These are phyloP conservation scores for Naganishia vaughanmartiniae DNA, from an alignment of 768 basidiomycete genomes.

Conservation along the genomic window DNA sequence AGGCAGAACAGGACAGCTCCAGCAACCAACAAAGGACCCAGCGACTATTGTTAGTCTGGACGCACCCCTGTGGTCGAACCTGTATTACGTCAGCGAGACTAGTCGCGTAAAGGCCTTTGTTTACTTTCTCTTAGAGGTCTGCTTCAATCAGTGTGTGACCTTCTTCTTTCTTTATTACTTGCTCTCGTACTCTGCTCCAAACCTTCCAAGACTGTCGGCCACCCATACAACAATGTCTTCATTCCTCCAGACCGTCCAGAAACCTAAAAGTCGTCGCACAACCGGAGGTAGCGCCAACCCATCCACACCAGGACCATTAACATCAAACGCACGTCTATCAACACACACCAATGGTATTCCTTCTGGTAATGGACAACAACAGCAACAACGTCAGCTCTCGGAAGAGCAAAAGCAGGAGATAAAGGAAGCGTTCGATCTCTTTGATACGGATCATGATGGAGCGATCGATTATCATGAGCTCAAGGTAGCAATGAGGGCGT, in stretches of 20 bases:
- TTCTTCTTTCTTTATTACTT: neutral
- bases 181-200: neutral
- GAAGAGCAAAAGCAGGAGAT: constrained; percentile 77
- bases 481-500: constrained; percentile 96
- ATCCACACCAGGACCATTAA: constrained; percentile 21
- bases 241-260: constrained; percentile 22
- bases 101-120: neutral
- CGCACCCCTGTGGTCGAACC: no score
- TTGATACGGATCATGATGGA: constrained; percentile 98
- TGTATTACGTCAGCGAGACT: neutral
- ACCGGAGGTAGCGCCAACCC: constrained; percentile 17
- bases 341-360: constrained; percentile 14
- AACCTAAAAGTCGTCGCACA: constrained; percentile 27
- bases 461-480: constrained; percentile 96
- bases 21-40: no score
- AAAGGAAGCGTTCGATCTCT: constrained; percentile 97
- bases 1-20: no score
- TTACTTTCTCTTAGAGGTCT: neutral
- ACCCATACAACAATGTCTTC: constrained; percentile 1
- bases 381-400: constrained; percentile 40
- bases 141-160: neutral
- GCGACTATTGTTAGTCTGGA: no score
- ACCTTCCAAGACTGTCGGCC: neutral
- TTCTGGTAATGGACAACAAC: constrained; percentile 25
- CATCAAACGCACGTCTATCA: constrained; percentile 25